A percentile compares a stretch with the other conserved stretches of the same genome.
Evolutionary conservation across 345 rosid genomes (phyloP).

Genomic region (Lepidium africanum): DNA sequence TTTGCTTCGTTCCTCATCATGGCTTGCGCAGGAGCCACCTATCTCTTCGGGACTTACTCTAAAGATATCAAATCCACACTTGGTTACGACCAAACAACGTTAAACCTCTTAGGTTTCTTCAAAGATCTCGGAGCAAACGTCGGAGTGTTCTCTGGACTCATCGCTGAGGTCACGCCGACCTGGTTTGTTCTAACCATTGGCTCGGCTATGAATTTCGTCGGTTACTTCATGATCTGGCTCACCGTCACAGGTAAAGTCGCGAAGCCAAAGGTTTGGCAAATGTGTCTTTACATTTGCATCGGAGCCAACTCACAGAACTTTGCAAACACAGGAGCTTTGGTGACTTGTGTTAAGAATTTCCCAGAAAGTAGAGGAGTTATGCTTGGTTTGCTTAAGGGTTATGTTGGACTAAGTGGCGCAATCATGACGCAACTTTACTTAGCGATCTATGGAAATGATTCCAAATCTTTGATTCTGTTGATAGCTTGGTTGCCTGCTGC

Average conservation of each 20-base stretch:
- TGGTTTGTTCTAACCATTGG: constrained; percentile 80
- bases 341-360: constrained; percentile 80
- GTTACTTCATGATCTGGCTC: constrained; percentile 85
- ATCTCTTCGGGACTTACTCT: constrained; percentile 77
- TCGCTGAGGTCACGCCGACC: constrained; percentile 83
- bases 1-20: constrained; percentile 82
- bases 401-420: constrained; percentile 80
- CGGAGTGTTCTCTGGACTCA: constrained; percentile 67
- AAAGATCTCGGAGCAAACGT: constrained; percentile 89
- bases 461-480: constrained; percentile 63
- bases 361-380: constrained; percentile 78
- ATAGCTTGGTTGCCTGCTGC: constrained; percentile 86
- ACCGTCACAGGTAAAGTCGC: constrained; percentile 58
- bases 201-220: constrained; percentile 70
- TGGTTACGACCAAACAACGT: constrained; percentile 77
- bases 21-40: constrained; percentile 89
- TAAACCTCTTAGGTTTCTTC: constrained; percentile 71
- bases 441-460: constrained; percentile 71
- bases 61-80: constrained; percentile 63
- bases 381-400: constrained; percentile 80
- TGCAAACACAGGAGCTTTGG: constrained; percentile 82
- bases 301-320: constrained; percentile 89
- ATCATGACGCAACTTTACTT: constrained; percentile 72
- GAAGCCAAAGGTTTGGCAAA: constrained; percentile 70
- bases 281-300: constrained; percentile 69